Conservation (phyloP, 192 early-diverging fungal species). For the Coemansia sp. region DNA sequence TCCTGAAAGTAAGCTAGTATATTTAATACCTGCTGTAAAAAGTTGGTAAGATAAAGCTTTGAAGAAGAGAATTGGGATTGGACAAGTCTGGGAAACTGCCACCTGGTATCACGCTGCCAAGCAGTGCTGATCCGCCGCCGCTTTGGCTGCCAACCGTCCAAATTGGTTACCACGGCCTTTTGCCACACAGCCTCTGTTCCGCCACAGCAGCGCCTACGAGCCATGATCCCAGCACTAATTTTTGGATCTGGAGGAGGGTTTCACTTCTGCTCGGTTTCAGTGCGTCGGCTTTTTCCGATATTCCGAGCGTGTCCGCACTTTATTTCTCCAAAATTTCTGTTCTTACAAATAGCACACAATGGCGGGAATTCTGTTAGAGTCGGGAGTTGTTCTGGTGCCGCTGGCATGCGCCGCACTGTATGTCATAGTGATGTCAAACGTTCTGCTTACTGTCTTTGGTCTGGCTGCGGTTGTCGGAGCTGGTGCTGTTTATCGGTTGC, state of each 20-base stretch:
- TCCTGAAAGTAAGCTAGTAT: constrained; percentile 1
- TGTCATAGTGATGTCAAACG: constrained; percentile 40
- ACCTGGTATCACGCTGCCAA: neutral
- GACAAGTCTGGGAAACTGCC: neutral
- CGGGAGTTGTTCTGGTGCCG: constrained; percentile 48
- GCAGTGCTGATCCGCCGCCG: constrained; percentile 1
- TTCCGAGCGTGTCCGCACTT: no score
- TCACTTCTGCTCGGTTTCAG: no score
- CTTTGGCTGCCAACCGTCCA: no score
- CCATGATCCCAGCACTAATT: no score
- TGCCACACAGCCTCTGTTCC: no score
- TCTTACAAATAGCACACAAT: constrained; percentile 14
- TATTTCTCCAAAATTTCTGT: no score
- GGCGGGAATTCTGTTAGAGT: constrained; percentile 53
- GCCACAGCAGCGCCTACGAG: no score
- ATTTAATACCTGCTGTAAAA: neutral
- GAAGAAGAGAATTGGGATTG: neutral
- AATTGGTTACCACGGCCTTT: no score
- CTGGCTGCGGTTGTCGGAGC: neutral
- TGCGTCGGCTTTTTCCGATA: no score
- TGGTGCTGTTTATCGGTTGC: constrained; percentile 18
- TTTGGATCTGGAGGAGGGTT: no score
- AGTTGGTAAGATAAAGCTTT: neutral
- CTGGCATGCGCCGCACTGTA: constrained; percentile 41
- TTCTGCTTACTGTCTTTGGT: constrained; percentile 25